Evolutionary conservation across 176 grass and related monocot genomes (phyloP), one percentile per base, ranked within the genome.

Genomic region (Ensete glaucum): DNA sequence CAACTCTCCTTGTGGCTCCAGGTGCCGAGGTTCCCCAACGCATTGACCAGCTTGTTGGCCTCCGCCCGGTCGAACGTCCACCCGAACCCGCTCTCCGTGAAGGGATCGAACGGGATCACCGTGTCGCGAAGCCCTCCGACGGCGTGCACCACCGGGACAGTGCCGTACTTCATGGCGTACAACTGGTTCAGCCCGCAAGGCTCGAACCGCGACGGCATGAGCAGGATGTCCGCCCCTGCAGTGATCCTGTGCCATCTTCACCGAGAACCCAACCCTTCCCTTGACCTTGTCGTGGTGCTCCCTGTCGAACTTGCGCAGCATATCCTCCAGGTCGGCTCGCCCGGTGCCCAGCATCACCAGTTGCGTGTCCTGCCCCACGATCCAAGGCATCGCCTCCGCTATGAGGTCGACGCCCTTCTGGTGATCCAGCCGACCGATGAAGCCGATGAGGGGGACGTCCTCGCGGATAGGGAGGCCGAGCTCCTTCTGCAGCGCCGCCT

Each of bases 331-430:
- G 74, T 98, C 95, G 0, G 72, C n/a, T 1, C 90, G 78, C 23
- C 95, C 95, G 3, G 80, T 89, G 54, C 95, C 94, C 74, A 98
- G 78, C 88, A 93, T 78, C 59, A 93, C 77, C 72, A 98, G 16
- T 83, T 98, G 94, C 54, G 86, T 90, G 67, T 98, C 94, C 75
- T 93, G 94, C 53, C 83, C 74, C 1, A 84, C 66, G 50, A 98
- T 84, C 94, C 94, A 98, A 74, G 80, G 90, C 80, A 98, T 89
- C 16, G 90, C 86, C 27, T 89, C 90, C 7, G 75, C 90, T 66
- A 99, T 99, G 62, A 99, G 64, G 82, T 99, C 95, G 21, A 93
- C 79, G 51, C 95, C 95, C 81, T 99, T 99, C 82, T 99, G 90
- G 43, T 51, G 24, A 73, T 99, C 95, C 19, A 99, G 56, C 2